These are phyloP conservation scores for Phaeotremella skinneri DNA, from an alignment of 768 basidiomycete species.

Conservation along the genomic window DNA sequence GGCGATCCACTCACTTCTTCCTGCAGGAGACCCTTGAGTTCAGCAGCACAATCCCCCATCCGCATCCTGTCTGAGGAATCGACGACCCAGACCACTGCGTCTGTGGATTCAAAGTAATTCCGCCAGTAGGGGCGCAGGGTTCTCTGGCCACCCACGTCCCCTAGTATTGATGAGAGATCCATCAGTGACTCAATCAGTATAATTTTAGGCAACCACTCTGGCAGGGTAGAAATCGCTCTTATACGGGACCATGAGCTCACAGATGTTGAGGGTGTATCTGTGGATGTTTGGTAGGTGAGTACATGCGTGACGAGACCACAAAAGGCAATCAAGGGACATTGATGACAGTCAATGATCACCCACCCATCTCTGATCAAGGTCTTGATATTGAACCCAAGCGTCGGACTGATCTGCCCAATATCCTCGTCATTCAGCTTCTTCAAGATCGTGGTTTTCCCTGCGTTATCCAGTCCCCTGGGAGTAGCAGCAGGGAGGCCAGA, in stretches of 20 bases:
- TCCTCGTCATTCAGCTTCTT: slow-evolving; percentile 93
- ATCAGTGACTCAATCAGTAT: not conserved
- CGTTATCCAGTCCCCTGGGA: slow-evolving; percentile 91
- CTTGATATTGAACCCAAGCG: slow-evolving; percentile 98
- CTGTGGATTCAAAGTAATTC: slow-evolving; percentile 98
- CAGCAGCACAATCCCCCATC: slow-evolving; percentile 82
- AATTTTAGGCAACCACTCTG: not conserved
- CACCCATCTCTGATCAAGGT: slow-evolving; percentile 88
- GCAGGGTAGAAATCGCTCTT: too few relatives aligned
- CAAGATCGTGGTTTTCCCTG: slow-evolving; percentile 96
- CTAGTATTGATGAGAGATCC: slow-evolving; percentile 54
- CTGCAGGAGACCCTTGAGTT: slow-evolving; percentile 76
- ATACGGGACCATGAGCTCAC: slow-evolving; percentile 54
- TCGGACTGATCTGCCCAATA: slow-evolving; percentile 81
- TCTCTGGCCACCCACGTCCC: slow-evolving; percentile 97
- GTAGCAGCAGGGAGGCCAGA: too few relatives aligned
- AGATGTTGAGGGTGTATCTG: slow-evolving; percentile 77
- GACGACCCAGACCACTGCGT: slow-evolving; percentile 97
- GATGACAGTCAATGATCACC: slow-evolving; percentile 34
- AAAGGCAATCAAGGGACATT: not conserved
- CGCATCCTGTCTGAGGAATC: slow-evolving; percentile 90
- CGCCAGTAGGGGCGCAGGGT: slow-evolving; percentile 97
- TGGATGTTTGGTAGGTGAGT: slow-evolving; percentile 3
- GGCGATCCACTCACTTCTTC: slow-evolving; percentile 94
- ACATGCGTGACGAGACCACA: not conserved